These are phyloP conservation scores for Microbotryomycetes sp. DNA, from an alignment of 1,284 basidiomycete species.

Conservation along the genomic window DNA sequence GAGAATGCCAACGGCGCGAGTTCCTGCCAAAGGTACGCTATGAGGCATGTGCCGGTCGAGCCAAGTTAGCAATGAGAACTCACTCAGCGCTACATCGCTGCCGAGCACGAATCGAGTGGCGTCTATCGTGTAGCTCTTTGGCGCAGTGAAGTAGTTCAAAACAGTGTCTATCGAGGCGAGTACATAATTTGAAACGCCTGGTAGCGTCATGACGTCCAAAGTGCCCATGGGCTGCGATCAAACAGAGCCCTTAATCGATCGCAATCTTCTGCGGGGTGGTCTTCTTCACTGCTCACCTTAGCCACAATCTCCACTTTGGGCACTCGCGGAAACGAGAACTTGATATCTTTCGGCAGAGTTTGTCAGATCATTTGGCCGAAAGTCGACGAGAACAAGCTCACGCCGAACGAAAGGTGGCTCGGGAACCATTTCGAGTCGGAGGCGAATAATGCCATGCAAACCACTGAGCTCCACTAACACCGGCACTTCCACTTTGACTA, in stretches of 20 bases:
- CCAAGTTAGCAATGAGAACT: too few species aligned
- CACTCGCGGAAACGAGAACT: background rate
- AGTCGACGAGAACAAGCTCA: background rate
- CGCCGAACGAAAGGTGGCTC: constrained; percentile 6
- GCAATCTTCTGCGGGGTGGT: too few species aligned
- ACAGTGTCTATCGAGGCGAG: constrained; percentile 1
- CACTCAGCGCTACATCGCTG: background rate
- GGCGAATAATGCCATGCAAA: background rate
- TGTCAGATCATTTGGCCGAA: too few species aligned
- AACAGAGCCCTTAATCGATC: background rate
- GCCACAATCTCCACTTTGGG: constrained; percentile 2
- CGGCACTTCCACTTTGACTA: constrained; percentile 1
- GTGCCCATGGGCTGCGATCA: background rate
- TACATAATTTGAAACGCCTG: background rate
- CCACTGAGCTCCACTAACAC: background rate
- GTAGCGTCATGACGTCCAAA: background rate
- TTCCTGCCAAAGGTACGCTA: too few species aligned
- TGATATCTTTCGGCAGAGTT: background rate
- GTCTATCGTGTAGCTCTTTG: constrained; percentile 2
- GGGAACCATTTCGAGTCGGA: constrained; percentile 3
- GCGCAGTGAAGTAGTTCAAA: constrained; percentile 1
- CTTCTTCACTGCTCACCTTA: background rate
- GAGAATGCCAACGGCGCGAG: constrained; percentile 12
- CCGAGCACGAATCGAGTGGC: constrained; percentile 2
- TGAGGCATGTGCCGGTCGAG: too few species aligned